phyloP scores from a whole-genome alignment of 2,329 filamentous ascomycete genomes.

The Sporothrix globosa region DNA sequence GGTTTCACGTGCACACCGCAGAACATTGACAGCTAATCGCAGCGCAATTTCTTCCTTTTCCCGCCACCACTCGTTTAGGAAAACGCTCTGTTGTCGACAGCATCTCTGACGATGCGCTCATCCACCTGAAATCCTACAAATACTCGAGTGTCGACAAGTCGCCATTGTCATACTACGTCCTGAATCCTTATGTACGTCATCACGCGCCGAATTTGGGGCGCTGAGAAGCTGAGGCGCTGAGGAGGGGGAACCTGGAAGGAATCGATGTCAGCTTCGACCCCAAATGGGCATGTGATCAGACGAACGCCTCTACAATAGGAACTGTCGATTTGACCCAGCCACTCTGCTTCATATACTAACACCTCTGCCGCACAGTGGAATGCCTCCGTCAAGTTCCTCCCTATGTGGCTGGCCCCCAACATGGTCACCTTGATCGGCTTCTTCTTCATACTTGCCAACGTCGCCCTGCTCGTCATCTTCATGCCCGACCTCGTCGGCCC shows the following conservation, averaged over 20 bases:
- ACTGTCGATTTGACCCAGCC: neutral
- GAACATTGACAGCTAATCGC: constrained; percentile 25
- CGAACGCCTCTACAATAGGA: neutral
- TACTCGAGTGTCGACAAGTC: constrained; percentile 98
- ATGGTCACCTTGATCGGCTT: constrained; percentile 96
- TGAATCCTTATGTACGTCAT: constrained; percentile 85
- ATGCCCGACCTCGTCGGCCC: constrained; percentile 91
- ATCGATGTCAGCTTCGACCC: neutral
- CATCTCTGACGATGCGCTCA: constrained; percentile 85
- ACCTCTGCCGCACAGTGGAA: constrained; percentile 72
- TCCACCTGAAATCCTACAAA: constrained; percentile 93
- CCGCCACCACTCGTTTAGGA: constrained; percentile 42
- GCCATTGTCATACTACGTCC: constrained; percentile 86
- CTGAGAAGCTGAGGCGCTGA: neutral
- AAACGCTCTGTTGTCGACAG: constrained; percentile 65
- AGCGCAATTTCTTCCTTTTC: constrained; percentile 18
- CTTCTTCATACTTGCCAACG: constrained; percentile 87
- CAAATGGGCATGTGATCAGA: neutral
- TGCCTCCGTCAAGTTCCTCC: constrained; percentile 86
- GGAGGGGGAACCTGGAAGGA: neutral
- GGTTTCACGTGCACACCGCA: constrained; percentile 27
- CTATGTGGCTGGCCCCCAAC: constrained; percentile 95
- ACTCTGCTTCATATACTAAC: neutral
- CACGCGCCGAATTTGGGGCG: neutral
- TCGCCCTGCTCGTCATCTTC: constrained; percentile 71